These are phyloP conservation scores for Taiwanofungus camphoratus DNA, from an alignment of 1,284 basidiomycete species.

Conservation along the genomic window DNA sequence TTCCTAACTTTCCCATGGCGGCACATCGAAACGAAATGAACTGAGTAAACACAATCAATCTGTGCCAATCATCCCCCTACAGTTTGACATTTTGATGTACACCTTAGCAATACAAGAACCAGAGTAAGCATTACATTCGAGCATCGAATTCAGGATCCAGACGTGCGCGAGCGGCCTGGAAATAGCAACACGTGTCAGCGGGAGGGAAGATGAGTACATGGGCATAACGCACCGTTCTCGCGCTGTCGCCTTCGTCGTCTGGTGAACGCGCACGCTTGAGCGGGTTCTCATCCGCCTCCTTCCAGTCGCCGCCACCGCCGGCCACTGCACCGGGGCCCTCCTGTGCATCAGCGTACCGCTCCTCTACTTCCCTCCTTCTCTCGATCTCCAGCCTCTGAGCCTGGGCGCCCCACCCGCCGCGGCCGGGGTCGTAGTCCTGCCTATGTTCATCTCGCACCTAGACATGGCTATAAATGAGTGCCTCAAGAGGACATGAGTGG, in stretches of 20 bases:
- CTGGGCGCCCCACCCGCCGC: slow-evolving; percentile 95
- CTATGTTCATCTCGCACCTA: slow-evolving; percentile 90
- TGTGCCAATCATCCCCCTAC: too few relatives aligned
- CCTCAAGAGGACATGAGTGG: background rate
- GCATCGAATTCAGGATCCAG: slow-evolving; percentile 51
- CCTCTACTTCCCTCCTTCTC: slow-evolving; percentile 77
- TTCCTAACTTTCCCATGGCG: too few relatives aligned
- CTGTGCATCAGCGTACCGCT: slow-evolving; percentile 83
- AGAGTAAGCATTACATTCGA: slow-evolving; percentile 45
- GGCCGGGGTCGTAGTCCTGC: slow-evolving; percentile 94
- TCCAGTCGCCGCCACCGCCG: slow-evolving; percentile 82
- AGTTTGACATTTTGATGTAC: too few relatives aligned
- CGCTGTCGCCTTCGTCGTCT: slow-evolving; percentile 59
- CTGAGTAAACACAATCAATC: too few relatives aligned
- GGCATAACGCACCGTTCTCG: slow-evolving; percentile 43
- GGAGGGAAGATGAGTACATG: slow-evolving; percentile 14
- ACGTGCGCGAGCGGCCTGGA: slow-evolving; percentile 42
- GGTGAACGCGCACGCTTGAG: slow-evolving; percentile 66
- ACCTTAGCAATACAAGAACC: background rate
- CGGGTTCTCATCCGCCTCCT: slow-evolving; percentile 46
- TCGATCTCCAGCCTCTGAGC: slow-evolving; percentile 76
- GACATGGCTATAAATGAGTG: background rate
- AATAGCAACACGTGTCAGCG: slow-evolving; percentile 15
- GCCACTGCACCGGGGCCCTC: slow-evolving; percentile 78
- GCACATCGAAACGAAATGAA: too few relatives aligned